These are phyloP conservation scores for Strigomonas galati DNA, from an alignment of 208 protist genomes.

Conservation along the genomic window DNA sequence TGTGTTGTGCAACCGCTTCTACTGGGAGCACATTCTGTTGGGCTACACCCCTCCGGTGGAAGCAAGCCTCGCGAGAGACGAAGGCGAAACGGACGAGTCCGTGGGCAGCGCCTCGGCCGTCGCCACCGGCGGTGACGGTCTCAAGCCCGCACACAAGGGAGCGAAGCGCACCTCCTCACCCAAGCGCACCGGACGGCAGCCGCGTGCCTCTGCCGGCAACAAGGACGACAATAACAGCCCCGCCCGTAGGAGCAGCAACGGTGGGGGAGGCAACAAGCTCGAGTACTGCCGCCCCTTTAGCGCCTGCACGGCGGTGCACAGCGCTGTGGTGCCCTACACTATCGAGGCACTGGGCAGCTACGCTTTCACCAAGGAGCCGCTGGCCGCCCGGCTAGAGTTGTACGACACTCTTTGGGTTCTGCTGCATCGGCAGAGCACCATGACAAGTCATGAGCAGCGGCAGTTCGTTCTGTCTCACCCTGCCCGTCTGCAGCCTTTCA, in stretches of 20 bases:
- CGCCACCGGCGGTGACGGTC: too few relatives aligned
- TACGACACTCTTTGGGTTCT: too few relatives aligned
- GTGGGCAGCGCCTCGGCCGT: too few relatives aligned
- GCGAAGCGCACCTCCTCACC: not conserved
- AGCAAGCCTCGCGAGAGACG: not conserved
- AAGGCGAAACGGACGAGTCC: slow-evolving; percentile 8
- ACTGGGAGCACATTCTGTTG: slow-evolving; percentile 24
- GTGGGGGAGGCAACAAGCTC: not conserved
- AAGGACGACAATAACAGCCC: too few relatives aligned
- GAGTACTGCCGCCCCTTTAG: slow-evolving; percentile 8
- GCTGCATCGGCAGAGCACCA: too few relatives aligned
- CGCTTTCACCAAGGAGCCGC: slow-evolving; percentile 18
- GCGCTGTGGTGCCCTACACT: slow-evolving; percentile 8
- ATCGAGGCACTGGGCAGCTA: slow-evolving; percentile 12
- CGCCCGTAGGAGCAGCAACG: too few relatives aligned
- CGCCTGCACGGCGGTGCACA: slow-evolving; percentile 1
- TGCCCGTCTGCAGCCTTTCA: too few relatives aligned
- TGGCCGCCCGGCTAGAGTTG: slow-evolving; percentile 7
- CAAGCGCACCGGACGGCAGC: too few relatives aligned
- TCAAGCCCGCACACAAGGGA: not conserved
- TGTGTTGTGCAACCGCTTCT: slow-evolving; percentile 26
- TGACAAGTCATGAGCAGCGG: too few relatives aligned
- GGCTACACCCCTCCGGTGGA: slow-evolving; percentile 12
- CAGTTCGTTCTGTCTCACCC: too few relatives aligned
- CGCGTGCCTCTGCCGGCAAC: too few relatives aligned